Evolutionary conservation across 306 rosid species (phyloP).

Genomic region (Vachellia collinsii): DNA sequence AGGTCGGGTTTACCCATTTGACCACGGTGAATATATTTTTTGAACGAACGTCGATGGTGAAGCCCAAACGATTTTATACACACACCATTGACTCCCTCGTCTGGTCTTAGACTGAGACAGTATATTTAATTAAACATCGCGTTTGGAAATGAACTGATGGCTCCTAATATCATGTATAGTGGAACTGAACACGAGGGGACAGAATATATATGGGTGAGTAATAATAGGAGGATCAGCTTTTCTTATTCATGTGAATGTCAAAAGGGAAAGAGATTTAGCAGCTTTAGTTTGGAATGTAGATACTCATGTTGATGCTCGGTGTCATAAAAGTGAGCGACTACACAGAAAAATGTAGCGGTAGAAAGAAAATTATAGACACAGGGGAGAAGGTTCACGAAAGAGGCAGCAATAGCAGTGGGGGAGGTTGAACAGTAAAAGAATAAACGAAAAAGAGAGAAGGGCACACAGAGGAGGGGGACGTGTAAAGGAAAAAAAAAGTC

Average conservation of each 20-base stretch:
- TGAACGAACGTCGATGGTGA: not conserved
- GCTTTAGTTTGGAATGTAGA: conserved; percentile 62
- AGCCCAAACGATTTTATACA: too few relatives aligned
- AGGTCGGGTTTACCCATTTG: not conserved
- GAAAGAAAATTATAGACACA: conserved; percentile 13
- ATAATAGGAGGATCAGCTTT: conserved; percentile 19
- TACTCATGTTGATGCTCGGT: conserved; percentile 58
- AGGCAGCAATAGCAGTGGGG: conserved; percentile 49
- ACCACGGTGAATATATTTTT: not conserved
- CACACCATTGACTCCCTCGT: not conserved
- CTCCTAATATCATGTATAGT: not conserved
- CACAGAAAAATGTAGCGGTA: conserved; percentile 11
- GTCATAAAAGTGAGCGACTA: conserved; percentile 22
- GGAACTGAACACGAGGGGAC: conserved; percentile 31
- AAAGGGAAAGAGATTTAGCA: conserved; percentile 51
- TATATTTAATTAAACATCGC: not conserved
- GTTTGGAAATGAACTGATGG: not conserved
- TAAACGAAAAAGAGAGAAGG: conserved; percentile 17
- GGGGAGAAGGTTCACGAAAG: conserved; percentile 36
- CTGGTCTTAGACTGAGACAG: not conserved
- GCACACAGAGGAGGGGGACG: conserved; percentile 39
- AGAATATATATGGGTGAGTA: not conserved
- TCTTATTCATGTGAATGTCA: conserved; percentile 28
- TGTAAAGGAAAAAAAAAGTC: conserved; percentile 67
- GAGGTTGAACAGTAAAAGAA: conserved; percentile 37